Conservation (phyloP, 2,329 filamentous ascomycete species). For the Penicillium sp. region DNA sequence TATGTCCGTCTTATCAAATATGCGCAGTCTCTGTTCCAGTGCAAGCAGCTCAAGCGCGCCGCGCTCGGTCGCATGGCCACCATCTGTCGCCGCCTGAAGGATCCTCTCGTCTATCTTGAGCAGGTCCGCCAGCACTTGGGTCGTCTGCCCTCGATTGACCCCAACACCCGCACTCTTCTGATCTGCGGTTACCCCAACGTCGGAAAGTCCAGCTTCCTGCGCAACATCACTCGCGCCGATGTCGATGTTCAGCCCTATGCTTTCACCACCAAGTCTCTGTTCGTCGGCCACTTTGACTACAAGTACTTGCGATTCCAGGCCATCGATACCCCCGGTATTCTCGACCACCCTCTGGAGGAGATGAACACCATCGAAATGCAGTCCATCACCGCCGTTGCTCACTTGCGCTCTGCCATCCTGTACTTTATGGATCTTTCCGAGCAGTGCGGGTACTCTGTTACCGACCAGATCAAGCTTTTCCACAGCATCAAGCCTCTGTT, state of each 20-base stretch:
- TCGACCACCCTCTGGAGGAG: slow-evolving; percentile 95
- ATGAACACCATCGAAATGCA: slow-evolving; percentile 99
- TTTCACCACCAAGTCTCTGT: slow-evolving; percentile 96
- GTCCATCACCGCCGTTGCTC: slow-evolving; percentile 94
- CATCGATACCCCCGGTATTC: slow-evolving; percentile 96
- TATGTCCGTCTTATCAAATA: slow-evolving; percentile 97
- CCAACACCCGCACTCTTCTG: slow-evolving; percentile 89
- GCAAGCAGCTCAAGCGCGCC: slow-evolving; percentile 96
- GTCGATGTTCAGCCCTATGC: slow-evolving; percentile 97
- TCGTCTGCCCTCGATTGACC: slow-evolving; percentile 96
- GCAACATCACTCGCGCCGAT: slow-evolving; percentile 86
- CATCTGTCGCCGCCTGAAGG: slow-evolving; percentile 88
- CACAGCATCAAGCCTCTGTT: slow-evolving; percentile 95
- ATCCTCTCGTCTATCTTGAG: slow-evolving; percentile 90
- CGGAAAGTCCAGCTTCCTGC: slow-evolving; percentile 93
- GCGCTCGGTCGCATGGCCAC: slow-evolving; percentile 97
- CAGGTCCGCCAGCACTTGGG: slow-evolving; percentile 95
- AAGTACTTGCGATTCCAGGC: slow-evolving; percentile 87
- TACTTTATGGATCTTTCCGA: slow-evolving; percentile 99
- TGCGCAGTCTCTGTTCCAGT: slow-evolving; percentile 93
- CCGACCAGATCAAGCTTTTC: slow-evolving; percentile 90
- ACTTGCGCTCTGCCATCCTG: slow-evolving; percentile 87
- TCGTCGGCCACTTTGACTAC: slow-evolving; percentile 97
- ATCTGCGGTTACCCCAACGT: slow-evolving; percentile 98
- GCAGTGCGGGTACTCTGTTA: slow-evolving; percentile 91